phyloP scores from a whole-genome alignment of 306 rosid genomes.

The Medicago arabica region DNA sequence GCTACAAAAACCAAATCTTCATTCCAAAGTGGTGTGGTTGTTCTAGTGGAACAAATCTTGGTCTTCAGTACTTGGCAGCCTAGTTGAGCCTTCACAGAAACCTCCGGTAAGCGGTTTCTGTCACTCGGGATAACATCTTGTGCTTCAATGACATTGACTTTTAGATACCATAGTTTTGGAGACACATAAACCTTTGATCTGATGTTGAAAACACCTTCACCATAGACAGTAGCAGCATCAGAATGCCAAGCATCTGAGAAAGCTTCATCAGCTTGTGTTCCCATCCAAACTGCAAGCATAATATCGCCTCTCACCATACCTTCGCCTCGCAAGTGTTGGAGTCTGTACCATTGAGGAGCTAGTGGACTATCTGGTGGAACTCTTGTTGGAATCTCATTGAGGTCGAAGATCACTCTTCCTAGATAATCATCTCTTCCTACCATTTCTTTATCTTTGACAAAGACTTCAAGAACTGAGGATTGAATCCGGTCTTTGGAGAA shows the following conservation, averaged over 20 bases:
- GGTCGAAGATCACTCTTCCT: slow-evolving; percentile 75
- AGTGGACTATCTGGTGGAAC: slow-evolving; percentile 91
- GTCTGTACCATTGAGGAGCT: slow-evolving; percentile 86
- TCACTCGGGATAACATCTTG: slow-evolving; percentile 74
- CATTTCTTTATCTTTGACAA: slow-evolving; percentile 83
- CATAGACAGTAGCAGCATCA: slow-evolving; percentile 76
- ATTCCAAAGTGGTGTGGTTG: slow-evolving; percentile 72
- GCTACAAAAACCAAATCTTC: slow-evolving; percentile 87
- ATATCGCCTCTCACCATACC: slow-evolving; percentile 77
- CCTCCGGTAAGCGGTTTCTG: slow-evolving; percentile 69
- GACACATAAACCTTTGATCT: slow-evolving; percentile 89
- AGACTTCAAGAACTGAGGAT: slow-evolving; percentile 72
- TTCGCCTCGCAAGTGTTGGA: slow-evolving; percentile 64
- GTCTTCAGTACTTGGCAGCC: slow-evolving; percentile 78
- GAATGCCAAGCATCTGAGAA: slow-evolving; percentile 89
- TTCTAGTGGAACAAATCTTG: slow-evolving; percentile 59
- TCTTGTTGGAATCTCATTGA: slow-evolving; percentile 83
- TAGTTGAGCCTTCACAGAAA: slow-evolving; percentile 76
- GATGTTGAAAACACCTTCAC: slow-evolving; percentile 75
- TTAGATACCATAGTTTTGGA: slow-evolving; percentile 88
- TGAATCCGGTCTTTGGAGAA: slow-evolving; percentile 84
- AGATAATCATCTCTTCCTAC: slow-evolving; percentile 81
- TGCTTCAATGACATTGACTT: slow-evolving; percentile 83
- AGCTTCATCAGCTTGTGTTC: slow-evolving; percentile 93
- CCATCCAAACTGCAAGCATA: slow-evolving; percentile 93